Base-by-base conservation (phyloP, 2,329 filamentous ascomycete genomes). In the Verticillium nubilum region DNA sequence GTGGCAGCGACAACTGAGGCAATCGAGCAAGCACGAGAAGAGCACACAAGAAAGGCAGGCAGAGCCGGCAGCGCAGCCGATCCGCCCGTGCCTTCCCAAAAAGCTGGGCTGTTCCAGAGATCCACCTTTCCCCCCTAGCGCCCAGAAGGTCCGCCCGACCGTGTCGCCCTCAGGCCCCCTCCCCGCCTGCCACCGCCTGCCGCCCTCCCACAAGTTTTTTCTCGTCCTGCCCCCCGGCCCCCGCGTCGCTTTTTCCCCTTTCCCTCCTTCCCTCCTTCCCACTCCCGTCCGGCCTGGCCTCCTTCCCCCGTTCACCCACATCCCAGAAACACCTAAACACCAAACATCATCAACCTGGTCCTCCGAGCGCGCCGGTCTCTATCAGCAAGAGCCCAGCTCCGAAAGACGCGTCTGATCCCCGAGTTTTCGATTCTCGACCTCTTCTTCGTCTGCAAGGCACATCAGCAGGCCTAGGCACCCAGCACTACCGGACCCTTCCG, bases 191-290 rank as follows among this genome's bases (percentile, higher is more conserved):
- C 60, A 58, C 58, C 58, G 57, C 57, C 62, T 56, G 58, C 35
- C 56, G 54, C 59, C 62, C 62, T 61, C 62, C 60, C 62, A 63
- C 60, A 63, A 62, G 57, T 59, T 59, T 60, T 59, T 60, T 62
- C 60, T 59, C 58, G 56, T 58, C 52, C 55, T 50, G 54, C 58
- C 54, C 58, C 59, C 52, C 58, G 50, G 52, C 60, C 55, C 57
- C 57, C 62, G 35, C 37, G 50, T 59, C 33, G 54, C 58, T 57
- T 55, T 56, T 52, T 53, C 47, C 59, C 29, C 29, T 31, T 54
- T 33, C 50, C 50, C 27, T 29, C 52, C 50, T 31, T 52, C 54
- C 52, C 19, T 53, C 42, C 53, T 10, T 52, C 29, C 56, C 29
- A 31, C 28, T 29, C 17, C 61, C 54, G 29, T 25, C 56, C 56